Evolutionary conservation across 805 yeast genomes (phyloP), one percentile per base, ranked within the genome.

Genomic region (Candida ascalaphidarum): DNA sequence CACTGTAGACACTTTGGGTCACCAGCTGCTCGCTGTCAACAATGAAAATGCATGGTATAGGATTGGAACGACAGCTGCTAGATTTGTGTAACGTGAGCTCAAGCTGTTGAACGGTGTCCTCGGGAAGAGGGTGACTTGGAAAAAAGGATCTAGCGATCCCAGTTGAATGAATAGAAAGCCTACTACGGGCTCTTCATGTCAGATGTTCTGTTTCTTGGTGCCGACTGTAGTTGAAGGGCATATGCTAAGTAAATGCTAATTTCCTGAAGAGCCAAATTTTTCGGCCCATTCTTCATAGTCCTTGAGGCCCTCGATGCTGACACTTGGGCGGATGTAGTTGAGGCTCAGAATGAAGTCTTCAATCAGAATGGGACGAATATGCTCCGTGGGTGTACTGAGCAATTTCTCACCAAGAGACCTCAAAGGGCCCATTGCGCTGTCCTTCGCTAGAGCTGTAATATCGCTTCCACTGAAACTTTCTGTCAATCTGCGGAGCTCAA

Each of bases 361-460:
- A 27, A 85, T 55, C 14, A 66, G 63, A 28, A 92, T 73, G 0
- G 95, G 78, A 30, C 97, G 61, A 31, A 89, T 86, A 34, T 74
- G 75, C 30, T 80, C 83, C 20, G 84, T 76, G 2, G 83, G 67
- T 1, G 77, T 71, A 47, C 61, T 52, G 37, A 89, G 62, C 31
- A 89, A 67, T 25, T 79, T 76, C 34, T 89, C 96, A 2, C 97
- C 96, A 14, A 89, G 58, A 22, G 85, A 80, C 37, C 98, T 67
- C 21, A 92, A 61, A 2, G 98, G 97, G 1, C 96, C 96, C 96
- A 89, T 88, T 1, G 98, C 96, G 3, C 96, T 94, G 51, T 89
- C 96, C 53, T 88, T 92, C 2, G 96, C 95, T 35, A 89, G 55
- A 1, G 95, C 88, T 0, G 96, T 86, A 23, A 89, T 70, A 55